These are phyloP conservation scores for Pseudogymnoascus sp. DNA, from an alignment of 2,329 filamentous ascomycete genomes.

Conservation along the genomic window DNA sequence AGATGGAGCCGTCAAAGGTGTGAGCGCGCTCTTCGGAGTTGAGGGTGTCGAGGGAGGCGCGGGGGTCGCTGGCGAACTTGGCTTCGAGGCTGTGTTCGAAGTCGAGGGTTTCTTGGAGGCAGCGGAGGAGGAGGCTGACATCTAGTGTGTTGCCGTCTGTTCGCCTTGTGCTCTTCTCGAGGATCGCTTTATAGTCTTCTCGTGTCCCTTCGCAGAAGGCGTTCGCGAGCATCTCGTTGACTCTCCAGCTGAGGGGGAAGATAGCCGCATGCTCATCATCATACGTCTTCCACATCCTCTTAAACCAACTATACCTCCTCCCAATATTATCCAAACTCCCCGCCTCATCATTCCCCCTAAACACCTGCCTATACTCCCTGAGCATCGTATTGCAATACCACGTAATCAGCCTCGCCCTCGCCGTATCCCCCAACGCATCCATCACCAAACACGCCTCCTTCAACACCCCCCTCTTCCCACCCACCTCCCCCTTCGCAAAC, in stretches of 20 bases:
- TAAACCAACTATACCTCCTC: constrained; percentile 91
- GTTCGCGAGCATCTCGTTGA: constrained; percentile 82
- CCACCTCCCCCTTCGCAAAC: constrained; percentile 82
- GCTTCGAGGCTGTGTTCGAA: constrained; percentile 90
- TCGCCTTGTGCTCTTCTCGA: constrained; percentile 78
- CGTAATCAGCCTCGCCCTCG: constrained; percentile 71
- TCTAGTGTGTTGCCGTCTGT: constrained; percentile 72
- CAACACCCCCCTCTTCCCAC: constrained; percentile 59
- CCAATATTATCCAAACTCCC: constrained; percentile 95
- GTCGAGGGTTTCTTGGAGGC: constrained; percentile 89
- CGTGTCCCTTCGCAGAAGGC: constrained; percentile 92
- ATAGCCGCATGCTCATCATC: constrained; percentile 86
- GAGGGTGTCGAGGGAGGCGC: constrained; percentile 82
- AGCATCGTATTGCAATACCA: constrained; percentile 99
- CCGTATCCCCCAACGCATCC: constrained; percentile 86
- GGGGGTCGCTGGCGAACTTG: constrained; percentile 65
- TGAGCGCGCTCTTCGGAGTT: constrained; percentile 66
- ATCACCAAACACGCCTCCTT: constrained; percentile 87
- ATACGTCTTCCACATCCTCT: constrained; percentile 88
- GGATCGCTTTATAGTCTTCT: constrained; percentile 89
- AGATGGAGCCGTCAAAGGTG: constrained; percentile 83
- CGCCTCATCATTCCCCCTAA: constrained; percentile 92
- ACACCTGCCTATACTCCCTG: constrained; percentile 90
- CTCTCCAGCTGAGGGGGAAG: constrained; percentile 82
- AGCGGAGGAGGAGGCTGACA: constrained; percentile 80